A percentile compares a stretch with the other conserved stretches of the same genome.
These are phyloP conservation scores for Zhuliangozyma blackwelliae DNA, from an alignment of 1,139 yeast genomes.

Conservation along the genomic window DNA sequence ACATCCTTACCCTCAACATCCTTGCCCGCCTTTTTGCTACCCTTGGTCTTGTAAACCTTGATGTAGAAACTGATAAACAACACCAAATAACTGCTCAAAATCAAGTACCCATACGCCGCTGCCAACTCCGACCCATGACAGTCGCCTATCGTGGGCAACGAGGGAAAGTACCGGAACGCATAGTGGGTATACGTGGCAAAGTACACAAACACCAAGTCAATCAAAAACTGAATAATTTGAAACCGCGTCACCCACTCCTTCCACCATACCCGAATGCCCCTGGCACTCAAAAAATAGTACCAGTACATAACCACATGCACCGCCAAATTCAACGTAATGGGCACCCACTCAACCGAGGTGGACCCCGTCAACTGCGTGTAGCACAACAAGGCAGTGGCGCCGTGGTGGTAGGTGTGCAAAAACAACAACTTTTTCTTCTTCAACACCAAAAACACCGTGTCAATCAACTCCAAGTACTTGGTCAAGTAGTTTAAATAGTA, in stretches of 20 bases:
- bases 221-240: constrained; percentile 90
- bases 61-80: constrained; percentile 93
- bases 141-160: constrained; percentile 76
- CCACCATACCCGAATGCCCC: constrained; percentile 99
- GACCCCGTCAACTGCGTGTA: constrained; percentile 89
- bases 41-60: constrained; percentile 66
- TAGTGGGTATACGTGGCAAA: constrained; percentile 85
- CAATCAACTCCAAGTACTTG: constrained; percentile 79
- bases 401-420: constrained; percentile 95
- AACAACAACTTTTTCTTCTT: constrained; percentile 88
- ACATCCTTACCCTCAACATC: constrained; percentile 5
- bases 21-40: constrained; percentile 15
- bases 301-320: constrained; percentile 98
- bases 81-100: constrained; percentile 83
- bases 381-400: constrained; percentile 94
- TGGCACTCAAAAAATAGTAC: constrained; percentile 91
- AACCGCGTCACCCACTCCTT: constrained; percentile 98
- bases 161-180: constrained; percentile 54
- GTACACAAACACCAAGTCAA: constrained; percentile 87
- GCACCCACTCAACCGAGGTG: constrained; percentile 95
- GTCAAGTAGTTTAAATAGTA: constrained; percentile 79
- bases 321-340: constrained; percentile 79
- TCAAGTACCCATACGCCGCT: constrained; percentile 84
- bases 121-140: constrained; percentile 94
- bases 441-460: constrained; percentile 87